Conservation (phyloP, 495 filamentous ascomycete species). For the Copromyces sp. region DNA sequence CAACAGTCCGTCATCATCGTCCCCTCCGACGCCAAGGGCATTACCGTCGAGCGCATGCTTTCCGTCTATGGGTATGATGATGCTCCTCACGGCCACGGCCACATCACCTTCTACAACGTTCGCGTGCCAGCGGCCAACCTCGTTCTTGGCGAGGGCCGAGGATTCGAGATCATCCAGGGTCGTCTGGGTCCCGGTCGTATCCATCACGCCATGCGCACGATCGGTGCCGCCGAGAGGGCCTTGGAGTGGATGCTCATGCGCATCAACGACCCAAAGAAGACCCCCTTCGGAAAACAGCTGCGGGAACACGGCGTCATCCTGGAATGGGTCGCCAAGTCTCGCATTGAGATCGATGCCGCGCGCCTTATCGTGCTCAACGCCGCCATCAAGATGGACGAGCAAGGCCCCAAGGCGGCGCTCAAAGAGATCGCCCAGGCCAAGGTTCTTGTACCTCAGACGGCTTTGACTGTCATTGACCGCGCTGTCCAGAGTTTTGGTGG, state of each 20-base stretch:
- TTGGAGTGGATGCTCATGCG: constrained; percentile 83
- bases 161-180: constrained; percentile 96
- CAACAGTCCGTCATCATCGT: constrained; percentile 89
- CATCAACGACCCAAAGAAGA: constrained; percentile 79
- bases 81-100: constrained; percentile 86
- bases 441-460: constrained; percentile 68
- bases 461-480: constrained; percentile 72
- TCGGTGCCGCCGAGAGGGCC: constrained; percentile 76
- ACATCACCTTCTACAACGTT: constrained; percentile 78
- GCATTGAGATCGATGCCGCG: constrained; percentile 83
- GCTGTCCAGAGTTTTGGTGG: constrained; percentile 81
- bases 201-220: constrained; percentile 87
- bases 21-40: constrained; percentile 60
- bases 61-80: constrained; percentile 91
- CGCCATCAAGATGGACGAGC: constrained; percentile 78
- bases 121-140: constrained; percentile 68
- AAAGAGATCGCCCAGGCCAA: constrained; percentile 84
- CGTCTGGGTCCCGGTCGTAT: constrained; percentile 85
- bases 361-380: constrained; percentile 81
- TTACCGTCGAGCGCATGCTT: constrained; percentile 78
- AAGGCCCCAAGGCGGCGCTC: constrained; percentile 67
- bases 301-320: constrained; percentile 81
- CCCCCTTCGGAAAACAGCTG: constrained; percentile 71
- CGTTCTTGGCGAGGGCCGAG: constrained; percentile 79
- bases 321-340: constrained; percentile 84